Base-by-base conservation (phyloP, 2,329 filamentous ascomycete species). In the Albophoma yamanashiensis region DNA sequence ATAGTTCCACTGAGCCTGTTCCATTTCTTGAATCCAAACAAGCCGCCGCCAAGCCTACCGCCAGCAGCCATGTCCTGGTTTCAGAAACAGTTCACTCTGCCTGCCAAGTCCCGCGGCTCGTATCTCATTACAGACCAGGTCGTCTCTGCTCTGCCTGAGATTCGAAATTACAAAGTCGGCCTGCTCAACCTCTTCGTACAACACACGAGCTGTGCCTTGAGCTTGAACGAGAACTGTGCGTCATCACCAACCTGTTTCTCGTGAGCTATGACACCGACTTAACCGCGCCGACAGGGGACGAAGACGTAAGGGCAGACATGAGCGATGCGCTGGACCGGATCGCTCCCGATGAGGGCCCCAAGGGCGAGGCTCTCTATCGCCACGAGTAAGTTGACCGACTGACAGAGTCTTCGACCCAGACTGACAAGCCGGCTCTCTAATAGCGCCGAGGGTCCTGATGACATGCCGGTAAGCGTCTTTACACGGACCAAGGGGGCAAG, bases 241-340 rank as follows among this genome's bases (percentile, higher is more conserved):
- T 45, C 42, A 45, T 31, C 36, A 74, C 90, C 92, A 36, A 22
- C 20, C 20, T n/a, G 31, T 9, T n/a, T 31, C 20, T 22, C 31
- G 27, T 22, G 20, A 11, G 50, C 9, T 38, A n/a, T 11, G 6
- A 36, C 70, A 73, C 74, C 59, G 25, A 27, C 43, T 45, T n/a
- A 58, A 38, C 11, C 43, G 25, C 53, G 5, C 27, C 3, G 11
- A 9, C 7, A 73, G 72, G 72, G 91, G 91, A 93, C 69, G 70
- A 73, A 55, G 91, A 95, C 75, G 94, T 99, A n/a, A 83, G 92
- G 61, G 83, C 82, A 47, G 92, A 99, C 74, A 96, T 97, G 93
- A 91, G 85, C 70, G 91, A 97, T 77, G 91, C 93, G 55, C 79
- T 99, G 65, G 93, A 99, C 74, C 82, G 92, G 53, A 89, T 99